phyloP scores from a whole-genome alignment of 208 protist species.

The Leptomonas pyrrhocoris region DNA sequence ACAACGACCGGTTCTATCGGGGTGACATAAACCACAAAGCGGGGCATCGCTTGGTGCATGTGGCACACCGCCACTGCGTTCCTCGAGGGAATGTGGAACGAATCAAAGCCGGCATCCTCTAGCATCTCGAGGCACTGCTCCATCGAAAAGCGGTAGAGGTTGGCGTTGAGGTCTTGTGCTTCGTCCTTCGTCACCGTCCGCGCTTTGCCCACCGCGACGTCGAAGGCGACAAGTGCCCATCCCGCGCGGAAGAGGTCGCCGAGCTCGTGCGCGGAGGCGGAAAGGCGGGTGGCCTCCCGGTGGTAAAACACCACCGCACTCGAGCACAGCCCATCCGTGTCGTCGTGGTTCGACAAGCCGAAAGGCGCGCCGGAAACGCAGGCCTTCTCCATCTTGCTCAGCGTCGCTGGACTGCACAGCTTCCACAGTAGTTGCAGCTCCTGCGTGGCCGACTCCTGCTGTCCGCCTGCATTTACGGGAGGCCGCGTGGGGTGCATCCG shows the following conservation, averaged over 20 bases:
- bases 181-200: conserved; percentile 56
- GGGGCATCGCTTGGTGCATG: conserved; percentile 49
- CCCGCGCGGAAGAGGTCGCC: conserved; percentile 30
- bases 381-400: conserved; percentile 42
- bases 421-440: conserved; percentile 64
- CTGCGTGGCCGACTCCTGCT: not conserved
- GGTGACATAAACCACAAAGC: conserved; percentile 50
- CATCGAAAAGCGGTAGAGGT: conserved; percentile 54
- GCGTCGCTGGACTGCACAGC: conserved; percentile 53
- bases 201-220: conserved; percentile 46
- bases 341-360: conserved; percentile 36
- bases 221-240: conserved; percentile 68
- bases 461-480: not conserved
- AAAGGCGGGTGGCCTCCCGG: conserved; percentile 36
- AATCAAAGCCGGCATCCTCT: conserved; percentile 66
- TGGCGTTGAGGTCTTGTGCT: conserved; percentile 45
- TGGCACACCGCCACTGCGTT: conserved; percentile 61
- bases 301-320: conserved; percentile 67
- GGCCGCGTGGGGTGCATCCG: conserved; percentile 23
- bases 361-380: conserved; percentile 29
- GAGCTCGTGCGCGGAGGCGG: conserved; percentile 20
- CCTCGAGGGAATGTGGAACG: conserved; percentile 42
- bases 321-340: conserved; percentile 51
- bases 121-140: conserved; percentile 70
- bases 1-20: conserved; percentile 23